A percentile compares a stretch with the other conserved stretches of the same genome.
These are phyloP conservation scores for Solanum rostratum DNA, from an alignment of 257 asterid genomes.

Conservation along the genomic window DNA sequence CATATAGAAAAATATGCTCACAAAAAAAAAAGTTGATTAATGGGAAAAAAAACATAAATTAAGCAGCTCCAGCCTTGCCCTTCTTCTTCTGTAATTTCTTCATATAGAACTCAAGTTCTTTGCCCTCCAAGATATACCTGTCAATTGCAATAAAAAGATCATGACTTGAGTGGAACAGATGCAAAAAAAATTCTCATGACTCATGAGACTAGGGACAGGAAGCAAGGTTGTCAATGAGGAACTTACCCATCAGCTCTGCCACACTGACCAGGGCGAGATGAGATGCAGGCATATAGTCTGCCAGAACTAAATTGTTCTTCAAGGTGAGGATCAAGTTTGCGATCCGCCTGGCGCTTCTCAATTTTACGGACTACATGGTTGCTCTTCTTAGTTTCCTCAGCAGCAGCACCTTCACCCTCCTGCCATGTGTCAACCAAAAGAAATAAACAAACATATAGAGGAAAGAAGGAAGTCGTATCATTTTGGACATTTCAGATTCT, in stretches of 20 bases:
- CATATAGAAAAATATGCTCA: neutral
- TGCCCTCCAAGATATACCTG: slow-evolving; percentile 21
- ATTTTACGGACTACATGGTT: slow-evolving; percentile 16
- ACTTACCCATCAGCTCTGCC: slow-evolving; percentile 23
- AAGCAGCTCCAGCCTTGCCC: slow-evolving; percentile 13
- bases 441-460: neutral
- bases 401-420: slow-evolving; percentile 11
- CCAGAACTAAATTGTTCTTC: slow-evolving; percentile 21
- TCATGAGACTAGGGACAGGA: neutral
- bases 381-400: slow-evolving; percentile 21
- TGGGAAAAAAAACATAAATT: neutral
- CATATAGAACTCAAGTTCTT: slow-evolving; percentile 26
- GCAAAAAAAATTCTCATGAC: neutral
- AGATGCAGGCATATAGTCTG: slow-evolving; percentile 15
- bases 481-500: neutral
- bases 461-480: neutral
- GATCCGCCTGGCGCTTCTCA: slow-evolving; percentile 12
- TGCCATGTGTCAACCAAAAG: neutral
- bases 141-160: neutral
- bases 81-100: slow-evolving; percentile 29
- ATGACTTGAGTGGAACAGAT: neutral
- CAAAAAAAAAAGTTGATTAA: neutral
- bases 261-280: slow-evolving; percentile 24
- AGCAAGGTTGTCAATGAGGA: neutral
- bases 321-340: slow-evolving; percentile 9